phyloP scores from a whole-genome alignment of 2,329 filamentous ascomycete genomes.

The Xylariomycetidae sp. region DNA sequence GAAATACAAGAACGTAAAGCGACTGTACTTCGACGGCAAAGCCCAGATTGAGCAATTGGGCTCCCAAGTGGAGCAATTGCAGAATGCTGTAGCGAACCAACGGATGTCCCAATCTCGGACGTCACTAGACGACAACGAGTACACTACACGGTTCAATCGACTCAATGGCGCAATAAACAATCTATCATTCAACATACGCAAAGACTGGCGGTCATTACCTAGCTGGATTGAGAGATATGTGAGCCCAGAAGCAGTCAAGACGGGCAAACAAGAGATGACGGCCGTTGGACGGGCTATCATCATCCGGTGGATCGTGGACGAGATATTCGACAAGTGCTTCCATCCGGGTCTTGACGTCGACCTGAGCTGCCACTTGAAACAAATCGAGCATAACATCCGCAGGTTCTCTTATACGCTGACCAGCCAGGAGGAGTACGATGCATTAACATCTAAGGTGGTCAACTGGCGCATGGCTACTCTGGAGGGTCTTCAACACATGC shows the following conservation, averaged over 20 bases:
- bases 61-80: conserved; percentile 84
- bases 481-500: conserved; percentile 73
- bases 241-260: conserved; percentile 78
- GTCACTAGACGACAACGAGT: conserved; percentile 92
- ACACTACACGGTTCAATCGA: conserved; percentile 80
- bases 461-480: conserved; percentile 92
- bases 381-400: conserved; percentile 83
- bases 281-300: conserved; percentile 87
- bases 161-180: conserved; percentile 94
- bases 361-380: conserved; percentile 75
- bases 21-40: conserved; percentile 95
- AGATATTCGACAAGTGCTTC: conserved; percentile 88
- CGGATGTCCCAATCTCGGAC: conserved; percentile 91
- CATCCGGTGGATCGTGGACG: conserved; percentile 82
- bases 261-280: conserved; percentile 96
- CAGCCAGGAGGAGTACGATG: conserved; percentile 84
- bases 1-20: conserved; percentile 98
- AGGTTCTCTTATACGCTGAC: conserved; percentile 67
- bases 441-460: conserved; percentile 79
- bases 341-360: conserved; percentile 78
- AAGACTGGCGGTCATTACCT: conserved; percentile 83
- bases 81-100: conserved; percentile 97
- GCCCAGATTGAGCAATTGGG: conserved; percentile 85
- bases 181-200: conserved; percentile 90
- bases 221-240: conserved; percentile 74